Percentiles rank a stretch among this genome's conserved stretches.
These are phyloP conservation scores for Aspergillus calidoustus DNA, from an alignment of 2,329 filamentous ascomycete genomes.

Conservation along the genomic window DNA sequence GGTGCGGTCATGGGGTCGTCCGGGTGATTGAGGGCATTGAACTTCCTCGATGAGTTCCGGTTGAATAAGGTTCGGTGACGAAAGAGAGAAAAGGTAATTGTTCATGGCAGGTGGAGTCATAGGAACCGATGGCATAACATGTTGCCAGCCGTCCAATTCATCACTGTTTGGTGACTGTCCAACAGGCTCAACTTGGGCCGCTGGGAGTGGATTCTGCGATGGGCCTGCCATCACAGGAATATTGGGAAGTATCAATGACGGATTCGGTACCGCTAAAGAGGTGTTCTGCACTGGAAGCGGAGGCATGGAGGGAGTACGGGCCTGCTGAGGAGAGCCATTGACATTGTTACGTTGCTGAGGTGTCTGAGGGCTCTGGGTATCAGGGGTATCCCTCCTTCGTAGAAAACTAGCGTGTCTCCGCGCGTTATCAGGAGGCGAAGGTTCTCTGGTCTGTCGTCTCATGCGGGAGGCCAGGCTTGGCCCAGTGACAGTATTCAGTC, in stretches of 20 bases:
- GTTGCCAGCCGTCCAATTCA: slow-evolving; percentile 13
- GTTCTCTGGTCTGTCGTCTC: slow-evolving; percentile 26
- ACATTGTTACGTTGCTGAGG: slow-evolving; percentile 1
- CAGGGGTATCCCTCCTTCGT: slow-evolving; percentile 18
- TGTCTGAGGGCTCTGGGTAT: slow-evolving; percentile 2
- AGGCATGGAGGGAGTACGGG: neutral
- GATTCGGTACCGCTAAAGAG: neutral
- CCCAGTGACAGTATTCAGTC: slow-evolving; percentile 33
- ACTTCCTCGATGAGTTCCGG: slow-evolving; percentile 25
- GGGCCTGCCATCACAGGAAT: neutral
- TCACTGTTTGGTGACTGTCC: slow-evolving; percentile 1
- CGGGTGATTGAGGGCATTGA: slow-evolving; percentile 23
- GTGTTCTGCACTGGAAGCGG: slow-evolving; percentile 5
- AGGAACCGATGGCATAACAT: slow-evolving; percentile 21
- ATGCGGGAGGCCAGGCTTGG: slow-evolving; percentile 23
- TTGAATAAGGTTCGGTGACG: slow-evolving; percentile 38
- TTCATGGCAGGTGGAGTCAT: slow-evolving; percentile 18
- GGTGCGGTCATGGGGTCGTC: slow-evolving; percentile 21
- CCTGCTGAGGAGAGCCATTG: slow-evolving; percentile 4
- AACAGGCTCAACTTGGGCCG: neutral
- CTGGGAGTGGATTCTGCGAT: neutral
- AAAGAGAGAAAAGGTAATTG: slow-evolving; percentile 38
- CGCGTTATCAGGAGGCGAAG: slow-evolving; percentile 18
- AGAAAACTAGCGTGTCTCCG: slow-evolving; percentile 22
- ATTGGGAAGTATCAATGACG: neutral